Percentiles rank a stretch among this genome's conserved stretches.
Conservation (phyloP, 1,284 basidiomycete species). For the Schizophyllum commune region DNA sequence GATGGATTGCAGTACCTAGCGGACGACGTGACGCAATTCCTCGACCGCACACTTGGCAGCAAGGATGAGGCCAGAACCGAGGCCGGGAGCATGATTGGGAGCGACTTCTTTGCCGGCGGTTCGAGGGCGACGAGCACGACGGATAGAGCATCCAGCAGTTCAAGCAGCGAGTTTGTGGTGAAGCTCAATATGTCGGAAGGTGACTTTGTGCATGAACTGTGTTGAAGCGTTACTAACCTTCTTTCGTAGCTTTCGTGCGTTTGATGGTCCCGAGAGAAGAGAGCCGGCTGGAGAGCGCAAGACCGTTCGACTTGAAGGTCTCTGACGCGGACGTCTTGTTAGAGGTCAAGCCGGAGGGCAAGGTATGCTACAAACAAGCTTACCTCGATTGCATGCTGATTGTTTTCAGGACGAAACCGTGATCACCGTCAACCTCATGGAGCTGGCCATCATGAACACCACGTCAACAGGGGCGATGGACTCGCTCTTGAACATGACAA, state of each 20-base stretch:
- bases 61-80: constrained; percentile 23
- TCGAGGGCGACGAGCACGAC: constrained; percentile 29
- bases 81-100: constrained; percentile 65
- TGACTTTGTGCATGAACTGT: constrained; percentile 17
- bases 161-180: constrained; percentile 37
- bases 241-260: constrained; percentile 25
- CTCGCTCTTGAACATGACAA: constrained; percentile 42
- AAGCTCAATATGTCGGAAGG: constrained; percentile 56
- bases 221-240: neutral
- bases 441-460: constrained; percentile 47
- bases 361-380: constrained; percentile 33
- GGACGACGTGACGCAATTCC: constrained; percentile 72
- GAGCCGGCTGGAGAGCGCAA: constrained; percentile 12
- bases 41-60: constrained; percentile 34
- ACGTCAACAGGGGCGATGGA: constrained; percentile 25
- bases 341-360: constrained; percentile 63
- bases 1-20: constrained; percentile 81
- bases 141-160: constrained; percentile 12
- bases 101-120: constrained; percentile 67
- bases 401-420: constrained; percentile 59
- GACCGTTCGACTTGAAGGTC: constrained; percentile 51
- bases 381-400: neutral
- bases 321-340: constrained; percentile 60
- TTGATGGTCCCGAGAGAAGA: constrained; percentile 24
- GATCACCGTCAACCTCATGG: constrained; percentile 55